Conservation (phyloP, 495 filamentous ascomycete genomes). For the Xylaria telfairii region DNA sequence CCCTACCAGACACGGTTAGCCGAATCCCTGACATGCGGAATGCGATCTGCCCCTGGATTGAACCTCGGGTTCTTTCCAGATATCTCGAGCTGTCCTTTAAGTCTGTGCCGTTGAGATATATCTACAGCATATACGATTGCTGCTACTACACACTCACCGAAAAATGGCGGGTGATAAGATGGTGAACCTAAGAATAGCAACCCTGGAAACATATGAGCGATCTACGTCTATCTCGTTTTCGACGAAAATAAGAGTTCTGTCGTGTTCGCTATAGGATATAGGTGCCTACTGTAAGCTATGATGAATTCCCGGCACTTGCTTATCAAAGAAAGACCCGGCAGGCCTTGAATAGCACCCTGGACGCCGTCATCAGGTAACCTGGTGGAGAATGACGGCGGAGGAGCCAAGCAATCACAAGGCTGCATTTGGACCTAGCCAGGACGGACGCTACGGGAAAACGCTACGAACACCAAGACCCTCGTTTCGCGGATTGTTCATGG, state of each 20-base stretch:
- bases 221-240: neutral
- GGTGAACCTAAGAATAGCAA: neutral
- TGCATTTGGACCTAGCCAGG: neutral
- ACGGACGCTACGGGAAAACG: neutral
- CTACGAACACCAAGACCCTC: neutral
- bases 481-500: neutral
- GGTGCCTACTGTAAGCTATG: neutral
- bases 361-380: neutral
- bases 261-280: neutral
- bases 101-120: neutral
- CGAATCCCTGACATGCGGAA: neutral
- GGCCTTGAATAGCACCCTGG: neutral
- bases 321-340: neutral
- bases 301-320: neutral
- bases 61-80: neutral
- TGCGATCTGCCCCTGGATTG: neutral
- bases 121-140: neutral
- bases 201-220: neutral
- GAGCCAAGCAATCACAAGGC: constrained; percentile 5
- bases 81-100: neutral
- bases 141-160: neutral
- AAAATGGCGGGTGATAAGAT: neutral
- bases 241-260: neutral
- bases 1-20: constrained; percentile 20
- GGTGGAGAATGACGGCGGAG: neutral